Conservation (phyloP, 495 filamentous ascomycete species). For the Coniosporium apollinis region DNA sequence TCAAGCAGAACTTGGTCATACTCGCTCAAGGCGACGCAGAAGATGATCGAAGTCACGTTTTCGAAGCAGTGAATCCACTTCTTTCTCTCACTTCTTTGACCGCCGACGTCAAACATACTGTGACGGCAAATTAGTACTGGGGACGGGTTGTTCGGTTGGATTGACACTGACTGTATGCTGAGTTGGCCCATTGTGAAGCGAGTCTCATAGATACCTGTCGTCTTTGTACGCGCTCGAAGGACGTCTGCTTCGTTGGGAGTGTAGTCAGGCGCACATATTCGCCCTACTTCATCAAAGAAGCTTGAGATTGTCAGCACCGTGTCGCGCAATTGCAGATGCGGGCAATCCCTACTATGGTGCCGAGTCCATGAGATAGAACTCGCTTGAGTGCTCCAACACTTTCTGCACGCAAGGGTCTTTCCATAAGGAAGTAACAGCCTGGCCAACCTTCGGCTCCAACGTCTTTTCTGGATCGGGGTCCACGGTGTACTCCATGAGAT, state of each 20-base stretch:
- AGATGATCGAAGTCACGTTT: constrained; percentile 99
- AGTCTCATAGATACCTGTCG: constrained; percentile 98
- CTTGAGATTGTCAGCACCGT: constrained; percentile 32
- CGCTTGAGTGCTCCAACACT: constrained; percentile 83
- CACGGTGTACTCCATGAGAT: constrained; percentile 71
- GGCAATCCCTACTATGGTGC: constrained; percentile 92
- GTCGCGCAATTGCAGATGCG: too few species aligned
- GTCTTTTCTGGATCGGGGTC: constrained; percentile 74
- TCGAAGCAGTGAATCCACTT: constrained; percentile 99
- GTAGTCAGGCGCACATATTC: constrained; percentile 75
- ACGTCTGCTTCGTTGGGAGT: constrained; percentile 87
- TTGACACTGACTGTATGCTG: constrained; percentile 80
- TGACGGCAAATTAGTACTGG: constrained; percentile 8
- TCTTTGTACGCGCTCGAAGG: constrained; percentile 88
- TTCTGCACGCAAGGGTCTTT: constrained; percentile 69
- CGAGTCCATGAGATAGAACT: constrained; percentile 99
- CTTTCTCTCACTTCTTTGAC: constrained; percentile 91
- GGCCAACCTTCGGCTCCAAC: constrained; percentile 60
- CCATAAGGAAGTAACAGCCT: constrained; percentile 77
- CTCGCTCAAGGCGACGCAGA: constrained; percentile 95
- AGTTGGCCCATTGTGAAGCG: constrained; percentile 94
- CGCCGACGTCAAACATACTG: constrained; percentile 98
- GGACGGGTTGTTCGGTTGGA: background rate
- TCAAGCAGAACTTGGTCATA: constrained; percentile 95
- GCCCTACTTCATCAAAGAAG: constrained; percentile 83